A percentile compares a stretch with the other conserved stretches of the same genome.
Conservation (phyloP, 2,329 filamentous ascomycete genomes). For the Colletotrichum navitas region DNA sequence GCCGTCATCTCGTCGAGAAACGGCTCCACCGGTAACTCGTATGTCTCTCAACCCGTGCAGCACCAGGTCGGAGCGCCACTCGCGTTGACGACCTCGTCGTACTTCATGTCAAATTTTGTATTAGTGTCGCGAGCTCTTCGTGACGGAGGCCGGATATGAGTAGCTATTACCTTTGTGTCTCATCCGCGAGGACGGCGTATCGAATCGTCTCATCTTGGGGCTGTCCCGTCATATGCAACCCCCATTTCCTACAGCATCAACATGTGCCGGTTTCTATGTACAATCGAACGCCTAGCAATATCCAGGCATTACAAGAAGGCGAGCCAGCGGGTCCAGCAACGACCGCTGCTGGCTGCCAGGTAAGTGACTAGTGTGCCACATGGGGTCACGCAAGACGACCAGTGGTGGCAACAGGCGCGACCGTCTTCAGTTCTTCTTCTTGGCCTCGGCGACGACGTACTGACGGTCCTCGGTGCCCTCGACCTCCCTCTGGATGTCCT, state of each 20-base stretch:
- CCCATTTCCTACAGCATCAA: background rate
- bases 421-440: constrained; percentile 42
- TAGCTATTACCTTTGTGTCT: constrained; percentile 2
- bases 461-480: constrained; percentile 45
- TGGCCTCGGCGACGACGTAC: constrained; percentile 42
- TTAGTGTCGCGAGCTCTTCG: background rate
- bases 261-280: constrained; percentile 21
- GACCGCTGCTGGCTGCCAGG: background rate
- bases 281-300: constrained; percentile 18
- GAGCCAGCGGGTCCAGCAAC: background rate
- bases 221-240: constrained; percentile 11
- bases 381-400: background rate
- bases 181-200: background rate
- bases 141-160: background rate
- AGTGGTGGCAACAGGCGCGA: background rate
- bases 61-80: background rate
- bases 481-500: constrained; percentile 69
- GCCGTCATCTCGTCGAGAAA: background rate
- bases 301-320: constrained; percentile 29
- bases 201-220: background rate
- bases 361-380: background rate
- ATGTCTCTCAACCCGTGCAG: background rate
- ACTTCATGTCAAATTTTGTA: background rate
- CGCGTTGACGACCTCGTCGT: too few species aligned
- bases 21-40: background rate